Evolutionary conservation across 2,329 filamentous ascomycete genomes (phyloP), one percentile per base, ranked within the genome.

Genomic region (Pestalotiopsis fici): DNA sequence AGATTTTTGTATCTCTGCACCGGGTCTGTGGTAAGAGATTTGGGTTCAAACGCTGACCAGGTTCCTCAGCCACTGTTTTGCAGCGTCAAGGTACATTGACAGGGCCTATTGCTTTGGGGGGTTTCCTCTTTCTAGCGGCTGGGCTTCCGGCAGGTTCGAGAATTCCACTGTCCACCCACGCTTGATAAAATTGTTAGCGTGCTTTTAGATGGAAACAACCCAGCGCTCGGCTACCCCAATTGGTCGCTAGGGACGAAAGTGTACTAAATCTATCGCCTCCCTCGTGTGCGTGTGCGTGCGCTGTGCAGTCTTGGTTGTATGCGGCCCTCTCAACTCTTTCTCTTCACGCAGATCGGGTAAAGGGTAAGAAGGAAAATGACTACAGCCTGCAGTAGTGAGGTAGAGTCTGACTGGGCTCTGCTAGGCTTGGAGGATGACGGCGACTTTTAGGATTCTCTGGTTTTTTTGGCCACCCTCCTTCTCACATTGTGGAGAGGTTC

Each of bases 1-100:
- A 72, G 69, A 71, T 71, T 70, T 70, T 68, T 71, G 35, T 63
- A 43, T 43, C 23, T n/a, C 21, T 25, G 23, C 11, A 11, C 31
- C 11, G 31, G 21, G 12, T 13, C 13, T 37, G 13, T 43, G 23
- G 56, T 25, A 39, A 66, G 37, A 50, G 11, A 60, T 21, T 50
- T 50, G 43, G 60, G n/a, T 63, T n/a, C 55, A 59, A 59, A 59
- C 28, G 25, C 55, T 13, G 12, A 25, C 15, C 6, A 25, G 2
- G 31, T 55, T 64, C 18, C 47, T 59, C 56, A 65, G 64, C 50
- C 47, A 39, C 64, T 57, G 28, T 39, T 25, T 27, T 31, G 18
- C 55, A 35, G 55, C 9, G 43, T 15, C 7, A 11, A 13, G 55
- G 55, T 59, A 59, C 55, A 15, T 59, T 35, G 31, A 35, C 31